These are phyloP conservation scores for Dichotomocladium elegans DNA, from an alignment of 371 early-diverging fungal species.

Conservation along the genomic window DNA sequence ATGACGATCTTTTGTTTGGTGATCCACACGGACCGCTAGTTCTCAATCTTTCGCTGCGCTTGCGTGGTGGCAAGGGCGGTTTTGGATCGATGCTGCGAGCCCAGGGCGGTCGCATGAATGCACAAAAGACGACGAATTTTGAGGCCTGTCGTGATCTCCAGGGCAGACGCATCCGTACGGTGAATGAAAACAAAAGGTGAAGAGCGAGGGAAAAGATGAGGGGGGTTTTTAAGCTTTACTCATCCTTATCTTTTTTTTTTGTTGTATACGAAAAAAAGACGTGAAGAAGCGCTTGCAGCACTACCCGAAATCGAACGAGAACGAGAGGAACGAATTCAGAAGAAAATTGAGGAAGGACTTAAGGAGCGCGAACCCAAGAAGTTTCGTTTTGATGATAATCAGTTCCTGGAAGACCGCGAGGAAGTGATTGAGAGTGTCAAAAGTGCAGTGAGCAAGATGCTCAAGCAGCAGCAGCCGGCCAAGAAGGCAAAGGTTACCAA, in stretches of 20 bases:
- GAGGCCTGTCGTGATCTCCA: constrained; percentile 93
- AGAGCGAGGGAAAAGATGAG: background rate
- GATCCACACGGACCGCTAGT: constrained; percentile 14
- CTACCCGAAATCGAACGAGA: constrained; percentile 72
- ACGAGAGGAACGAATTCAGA: constrained; percentile 60
- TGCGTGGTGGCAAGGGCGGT: constrained; percentile 91
- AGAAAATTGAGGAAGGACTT: constrained; percentile 84
- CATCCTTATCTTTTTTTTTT: background rate
- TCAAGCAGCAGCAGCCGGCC: constrained; percentile 36
- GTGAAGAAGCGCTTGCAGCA: constrained; percentile 73
- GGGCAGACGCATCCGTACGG: constrained; percentile 84
- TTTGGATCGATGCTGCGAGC: constrained; percentile 94
- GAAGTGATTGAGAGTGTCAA: constrained; percentile 72
- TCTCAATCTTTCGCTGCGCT: constrained; percentile 34
- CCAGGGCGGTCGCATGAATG: constrained; percentile 90
- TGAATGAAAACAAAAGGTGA: constrained; percentile 87
- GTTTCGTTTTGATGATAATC: constrained; percentile 78
- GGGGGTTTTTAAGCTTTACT: background rate
- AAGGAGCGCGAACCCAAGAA: constrained; percentile 67
- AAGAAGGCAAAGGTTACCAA: constrained; percentile 10
- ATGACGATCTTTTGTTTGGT: constrained; percentile 24
- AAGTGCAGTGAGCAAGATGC: constrained; percentile 54
- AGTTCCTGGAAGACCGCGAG: constrained; percentile 71
- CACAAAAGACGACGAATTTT: constrained; percentile 86
- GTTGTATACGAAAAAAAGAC: constrained; percentile 30